Base-by-base conservation (phyloP, 2,329 filamentous ascomycete species). In the Aspergillus uvarum region DNA sequence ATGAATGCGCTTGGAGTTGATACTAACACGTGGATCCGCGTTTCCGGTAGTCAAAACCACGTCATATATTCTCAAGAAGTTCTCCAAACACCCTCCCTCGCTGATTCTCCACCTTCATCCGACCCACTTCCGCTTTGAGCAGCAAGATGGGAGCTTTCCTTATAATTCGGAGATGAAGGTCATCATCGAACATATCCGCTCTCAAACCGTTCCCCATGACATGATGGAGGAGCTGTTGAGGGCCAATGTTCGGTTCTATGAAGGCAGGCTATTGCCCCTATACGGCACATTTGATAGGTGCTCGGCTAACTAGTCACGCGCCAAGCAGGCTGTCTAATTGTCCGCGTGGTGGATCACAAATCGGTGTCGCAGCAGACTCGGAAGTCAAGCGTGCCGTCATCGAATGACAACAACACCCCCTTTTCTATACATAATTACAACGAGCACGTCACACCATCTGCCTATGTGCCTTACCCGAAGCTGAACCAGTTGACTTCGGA, bases 391-490 rank as follows among this genome's bases (percentile, higher is more conserved):
- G 81, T 79, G 54, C 80, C 80, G 26, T 81, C 85, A 1, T 80
- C 83, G 21, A 84, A 85, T 38, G 87, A 82, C 65, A 88, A 88
- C 56, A 84, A 84, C 44, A 79, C 83, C 3, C 87, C 89, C 11
- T 94, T 91, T 64, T 97, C 93, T 0, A 89, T 99, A 49, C 93
- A 99, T 75, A 96, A 96, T 74, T 91, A 93, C 74, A 96, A 92
- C 70, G 87, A 88, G 62, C 95, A 92, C 69, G 83, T 98, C 51
- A 97, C 93, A 0, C 95, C 94, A 0, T 98, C 95, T 0, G 87
- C 93, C 0, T 92, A 89, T 72, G 90, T 86, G 0, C 88, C 91
- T 0, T 96, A 89, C 71, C 91, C 89, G 16, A 77, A 76, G 52
- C 75, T 76, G 52, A 77, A 72, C 58, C 74, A 76, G 54, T 68